These are phyloP conservation scores for Lecanicillium sp. DNA, from an alignment of 2,329 filamentous ascomycete genomes.

Conservation along the genomic window DNA sequence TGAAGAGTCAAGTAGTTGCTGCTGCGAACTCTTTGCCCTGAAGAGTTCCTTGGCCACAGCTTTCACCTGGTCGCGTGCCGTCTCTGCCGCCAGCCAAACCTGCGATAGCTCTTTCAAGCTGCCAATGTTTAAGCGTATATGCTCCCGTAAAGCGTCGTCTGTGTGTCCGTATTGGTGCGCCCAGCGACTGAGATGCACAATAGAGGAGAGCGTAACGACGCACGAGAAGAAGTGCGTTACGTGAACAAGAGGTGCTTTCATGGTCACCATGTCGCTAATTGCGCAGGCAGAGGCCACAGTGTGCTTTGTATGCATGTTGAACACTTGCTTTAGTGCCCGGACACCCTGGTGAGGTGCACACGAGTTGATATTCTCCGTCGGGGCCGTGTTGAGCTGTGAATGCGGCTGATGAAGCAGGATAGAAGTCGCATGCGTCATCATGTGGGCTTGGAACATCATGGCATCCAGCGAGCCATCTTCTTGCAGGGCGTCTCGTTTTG, in stretches of 20 bases:
- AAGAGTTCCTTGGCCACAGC: not conserved
- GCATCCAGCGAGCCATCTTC: conserved; percentile 69
- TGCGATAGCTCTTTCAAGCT: conserved; percentile 2
- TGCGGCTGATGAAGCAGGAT: conserved; percentile 75
- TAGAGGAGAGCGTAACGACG: conserved; percentile 67
- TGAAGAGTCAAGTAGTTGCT: conserved; percentile 18
- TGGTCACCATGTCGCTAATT: conserved; percentile 65
- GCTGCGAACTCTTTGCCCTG: conserved; percentile 20
- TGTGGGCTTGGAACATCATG: conserved; percentile 84
- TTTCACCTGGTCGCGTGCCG: conserved; percentile 2
- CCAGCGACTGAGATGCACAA: conserved; percentile 76
- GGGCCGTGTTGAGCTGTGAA: conserved; percentile 63
- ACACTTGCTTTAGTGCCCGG: conserved; percentile 24
- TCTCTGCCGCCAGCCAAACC: conserved; percentile 1
- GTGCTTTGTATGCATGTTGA: conserved; percentile 69
- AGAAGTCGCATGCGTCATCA: conserved; percentile 58
- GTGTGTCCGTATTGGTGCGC: conserved; percentile 31
- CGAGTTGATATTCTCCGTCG: conserved; percentile 50
- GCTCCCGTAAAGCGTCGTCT: conserved; percentile 33
- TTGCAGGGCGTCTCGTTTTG: conserved; percentile 63
- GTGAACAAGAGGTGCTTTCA: conserved; percentile 60
- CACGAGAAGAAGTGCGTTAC: conserved; percentile 83
- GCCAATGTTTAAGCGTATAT: conserved; percentile 5
- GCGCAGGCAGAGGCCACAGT: conserved; percentile 71
- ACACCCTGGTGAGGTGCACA: conserved; percentile 53